Percentiles rank a stretch among this genome's conserved stretches.
phyloP scores from a whole-genome alignment of 2,329 filamentous ascomycete species.

The Fusarium aywerte region DNA sequence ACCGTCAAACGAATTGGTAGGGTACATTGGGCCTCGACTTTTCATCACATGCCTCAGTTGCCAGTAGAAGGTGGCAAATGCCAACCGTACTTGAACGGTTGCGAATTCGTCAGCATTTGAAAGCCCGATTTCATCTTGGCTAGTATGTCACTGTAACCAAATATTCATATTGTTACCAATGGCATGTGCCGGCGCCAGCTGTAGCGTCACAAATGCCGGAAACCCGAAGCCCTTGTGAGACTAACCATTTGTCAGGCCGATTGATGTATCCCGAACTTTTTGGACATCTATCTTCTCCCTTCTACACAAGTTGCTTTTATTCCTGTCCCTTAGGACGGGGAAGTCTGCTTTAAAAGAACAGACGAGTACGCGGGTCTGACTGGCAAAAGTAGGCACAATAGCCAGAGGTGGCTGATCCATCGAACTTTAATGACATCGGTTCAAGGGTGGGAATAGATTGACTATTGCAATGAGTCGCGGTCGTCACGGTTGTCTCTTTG shows the following conservation, averaged over 20 bases:
- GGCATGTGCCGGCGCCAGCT: conserved; percentile 20
- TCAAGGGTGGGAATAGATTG: conserved; percentile 18
- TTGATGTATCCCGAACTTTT: neutral
- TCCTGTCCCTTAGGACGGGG: neutral
- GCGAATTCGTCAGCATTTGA: conserved; percentile 12
- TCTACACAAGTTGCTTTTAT: neutral
- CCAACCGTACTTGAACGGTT: neutral
- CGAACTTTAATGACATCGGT: conserved; percentile 3
- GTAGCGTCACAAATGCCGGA: conserved; percentile 14
- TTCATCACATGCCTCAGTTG: conserved; percentile 25
- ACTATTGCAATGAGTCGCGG: neutral
- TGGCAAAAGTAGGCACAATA: neutral
- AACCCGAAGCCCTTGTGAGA: neutral
- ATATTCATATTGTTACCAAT: neutral
- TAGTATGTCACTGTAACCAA: neutral
- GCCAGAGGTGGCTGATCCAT: conserved; percentile 7
- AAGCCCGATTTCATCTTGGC: conserved; percentile 10
- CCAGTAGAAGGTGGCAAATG: conserved; percentile 26
- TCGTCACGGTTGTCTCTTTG: conserved; percentile 2
- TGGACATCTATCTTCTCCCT: neutral
- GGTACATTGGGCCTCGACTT: conserved; percentile 1
- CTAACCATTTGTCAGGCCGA: neutral
- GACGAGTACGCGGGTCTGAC: neutral
- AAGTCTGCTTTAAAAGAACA: neutral
- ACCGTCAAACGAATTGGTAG: conserved; percentile 5